phyloP scores from a whole-genome alignment of 2,329 filamentous ascomycete species.

The Leptographium wingfieldii region DNA sequence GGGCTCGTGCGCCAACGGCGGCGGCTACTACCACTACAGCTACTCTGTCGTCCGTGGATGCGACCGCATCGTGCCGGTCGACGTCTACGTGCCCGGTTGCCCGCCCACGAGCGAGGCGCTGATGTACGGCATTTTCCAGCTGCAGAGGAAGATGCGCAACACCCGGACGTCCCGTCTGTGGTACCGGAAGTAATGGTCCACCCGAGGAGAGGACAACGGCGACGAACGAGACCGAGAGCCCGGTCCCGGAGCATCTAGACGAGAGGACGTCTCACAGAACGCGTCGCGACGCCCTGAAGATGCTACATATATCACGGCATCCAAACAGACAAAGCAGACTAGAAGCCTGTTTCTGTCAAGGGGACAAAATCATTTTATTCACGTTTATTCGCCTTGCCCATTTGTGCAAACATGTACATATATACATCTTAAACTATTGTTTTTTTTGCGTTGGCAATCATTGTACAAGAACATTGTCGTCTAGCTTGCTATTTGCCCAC shows the following conservation, averaged over 20 bases:
- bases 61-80: conserved; percentile 53
- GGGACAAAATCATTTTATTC: neutral
- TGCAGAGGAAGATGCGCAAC: conserved; percentile 56
- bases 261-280: neutral
- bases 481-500: no score
- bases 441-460: neutral
- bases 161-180: conserved; percentile 34
- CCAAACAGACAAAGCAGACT: neutral
- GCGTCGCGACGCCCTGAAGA: neutral
- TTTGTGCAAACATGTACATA: neutral
- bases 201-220: neutral
- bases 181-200: conserved; percentile 31
- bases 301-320: neutral
- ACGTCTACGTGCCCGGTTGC: conserved; percentile 57
- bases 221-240: neutral
- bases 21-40: conserved; percentile 63
- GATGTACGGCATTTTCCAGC: conserved; percentile 47
- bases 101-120: conserved; percentile 34
- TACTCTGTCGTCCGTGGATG: conserved; percentile 54
- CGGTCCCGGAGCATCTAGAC: neutral
- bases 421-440: neutral
- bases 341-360: neutral
- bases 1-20: conserved; percentile 60
- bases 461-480: no score
- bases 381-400: neutral